Conservation (phyloP, 2,329 filamentous ascomycete genomes). For the Colletotrichum echinochloae region DNA sequence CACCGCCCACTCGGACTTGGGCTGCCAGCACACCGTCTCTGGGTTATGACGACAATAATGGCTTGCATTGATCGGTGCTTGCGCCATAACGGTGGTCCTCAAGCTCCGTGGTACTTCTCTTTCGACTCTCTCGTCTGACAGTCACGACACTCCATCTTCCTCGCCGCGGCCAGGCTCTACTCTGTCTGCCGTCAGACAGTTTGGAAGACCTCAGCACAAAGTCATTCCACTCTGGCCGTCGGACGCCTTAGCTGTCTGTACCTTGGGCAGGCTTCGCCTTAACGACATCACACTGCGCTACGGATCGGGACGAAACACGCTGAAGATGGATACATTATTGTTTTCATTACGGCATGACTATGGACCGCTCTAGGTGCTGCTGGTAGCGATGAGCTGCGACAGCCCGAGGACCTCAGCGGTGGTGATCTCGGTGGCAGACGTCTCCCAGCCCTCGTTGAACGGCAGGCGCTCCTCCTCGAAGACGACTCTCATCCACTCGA, state of each 20-base stretch:
- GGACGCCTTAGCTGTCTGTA: not conserved
- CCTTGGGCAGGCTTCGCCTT: not conserved
- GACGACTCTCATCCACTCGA: constrained; percentile 31
- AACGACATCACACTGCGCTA: not conserved
- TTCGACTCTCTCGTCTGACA: not conserved
- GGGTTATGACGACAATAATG: not conserved
- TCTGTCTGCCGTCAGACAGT: not conserved
- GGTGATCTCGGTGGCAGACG: constrained; percentile 13
- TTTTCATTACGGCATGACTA: not conserved
- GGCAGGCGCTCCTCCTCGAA: constrained; percentile 38
- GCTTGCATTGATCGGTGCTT: not conserved
- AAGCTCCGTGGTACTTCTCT: not conserved
- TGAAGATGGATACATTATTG: not conserved
- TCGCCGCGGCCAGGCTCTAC: not conserved
- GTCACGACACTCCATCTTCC: not conserved
- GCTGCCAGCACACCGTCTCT: not conserved
- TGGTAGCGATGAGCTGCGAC: constrained; percentile 30
- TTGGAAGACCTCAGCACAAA: not conserved
- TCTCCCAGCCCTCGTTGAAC: constrained; percentile 32
- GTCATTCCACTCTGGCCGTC: not conserved
- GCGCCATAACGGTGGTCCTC: not conserved
- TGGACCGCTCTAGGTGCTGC: constrained; percentile 5
- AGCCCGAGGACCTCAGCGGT: constrained; percentile 29
- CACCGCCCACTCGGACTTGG: no score
- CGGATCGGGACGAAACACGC: not conserved